Evolutionary conservation across 768 basidiomycete species (phyloP), one percentile per base, ranked within the genome.

Genomic region (Podaxis pistillaris): DNA sequence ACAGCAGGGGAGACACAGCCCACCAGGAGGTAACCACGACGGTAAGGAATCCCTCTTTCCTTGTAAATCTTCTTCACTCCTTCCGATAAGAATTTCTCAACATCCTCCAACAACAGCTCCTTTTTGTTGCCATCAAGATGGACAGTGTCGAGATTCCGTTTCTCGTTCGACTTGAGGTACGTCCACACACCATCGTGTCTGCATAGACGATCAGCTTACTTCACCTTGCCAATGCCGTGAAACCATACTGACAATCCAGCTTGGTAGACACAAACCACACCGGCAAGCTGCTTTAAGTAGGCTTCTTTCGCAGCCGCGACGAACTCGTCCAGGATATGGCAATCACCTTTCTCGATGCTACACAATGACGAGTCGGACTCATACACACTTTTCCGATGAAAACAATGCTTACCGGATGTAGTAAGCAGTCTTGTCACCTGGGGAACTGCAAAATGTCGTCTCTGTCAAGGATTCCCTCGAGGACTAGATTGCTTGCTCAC

Each of bases 11-110:
- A 58, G 56, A 46, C 49, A 46, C 36, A 15, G 64, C 71, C 47
- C 41, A 67, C 70, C 15, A 90, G 76, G 30, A 89, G 79, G 67
- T 88, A 88, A 22, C 89, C 89, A 11, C 89, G 78, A 17, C 86
- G 83, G 70, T 84, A 88, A 0, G 88, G 88, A 55, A 90, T 89
- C 0, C 87, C 88, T 30, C 89, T 83, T 13, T 83, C 81, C 1
- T 76, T 66, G 61, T 90, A 90, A 88, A 88, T 89, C 17, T 72
- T 62, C 66, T 83, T 83, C 63, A 79, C 86, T 5, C 64, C 62
- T 26, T 28, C 26, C 4, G 49, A 50, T 22, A 90, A 71, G 63
- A 91, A 91, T 60, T 88, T 86, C 13, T 71, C 72, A 0, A 84
- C 84, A 65, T 91, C 89, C 3, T 81, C 75, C 3, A 90, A 64